Conservation (phyloP, 176 grass and related monocot species). For the Chloris gayana region DNA sequence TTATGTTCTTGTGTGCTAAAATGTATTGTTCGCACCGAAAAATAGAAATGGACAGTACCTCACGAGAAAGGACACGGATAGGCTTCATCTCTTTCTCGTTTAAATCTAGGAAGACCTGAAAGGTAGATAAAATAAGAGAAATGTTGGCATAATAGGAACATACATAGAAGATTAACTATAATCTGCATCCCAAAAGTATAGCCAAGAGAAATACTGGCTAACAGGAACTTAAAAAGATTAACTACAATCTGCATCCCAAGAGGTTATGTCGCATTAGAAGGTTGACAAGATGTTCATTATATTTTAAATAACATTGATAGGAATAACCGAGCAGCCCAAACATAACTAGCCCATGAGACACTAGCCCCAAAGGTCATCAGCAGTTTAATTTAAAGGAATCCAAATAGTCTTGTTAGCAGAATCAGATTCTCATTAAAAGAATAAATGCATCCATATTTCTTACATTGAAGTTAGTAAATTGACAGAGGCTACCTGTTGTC, state of each 20-base stretch:
- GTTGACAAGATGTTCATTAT: neutral
- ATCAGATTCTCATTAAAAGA: neutral
- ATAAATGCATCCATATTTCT: neutral
- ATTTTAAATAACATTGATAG: slow-evolving; percentile 7
- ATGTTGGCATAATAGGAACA: slow-evolving; percentile 1
- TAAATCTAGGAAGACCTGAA: slow-evolving; percentile 89
- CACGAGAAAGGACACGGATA: slow-evolving; percentile 67
- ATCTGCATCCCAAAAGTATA: slow-evolving; percentile 16
- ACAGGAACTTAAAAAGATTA: slow-evolving; percentile 19
- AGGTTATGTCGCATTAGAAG: slow-evolving; percentile 6
- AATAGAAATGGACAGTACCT: slow-evolving; percentile 52
- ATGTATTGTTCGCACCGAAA: slow-evolving; percentile 17
- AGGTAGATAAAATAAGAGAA: slow-evolving; percentile 32
- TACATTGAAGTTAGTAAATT: neutral
- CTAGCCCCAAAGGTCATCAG: slow-evolving; percentile 13
- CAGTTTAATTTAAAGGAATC: neutral
- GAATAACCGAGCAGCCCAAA: neutral
- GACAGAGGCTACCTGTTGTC: slow-evolving; percentile 69
- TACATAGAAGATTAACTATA: slow-evolving; percentile 26
- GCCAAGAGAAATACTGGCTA: slow-evolving; percentile 16
- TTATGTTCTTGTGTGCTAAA: slow-evolving; percentile 4
- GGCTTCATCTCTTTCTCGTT: slow-evolving; percentile 84
- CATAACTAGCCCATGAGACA: slow-evolving; percentile 10
- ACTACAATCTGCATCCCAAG: slow-evolving; percentile 14
- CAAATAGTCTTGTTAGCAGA: slow-evolving; percentile 2